phyloP scores from a whole-genome alignment of 352 stramenopile species.

The Globisporangium irregulare region DNA sequence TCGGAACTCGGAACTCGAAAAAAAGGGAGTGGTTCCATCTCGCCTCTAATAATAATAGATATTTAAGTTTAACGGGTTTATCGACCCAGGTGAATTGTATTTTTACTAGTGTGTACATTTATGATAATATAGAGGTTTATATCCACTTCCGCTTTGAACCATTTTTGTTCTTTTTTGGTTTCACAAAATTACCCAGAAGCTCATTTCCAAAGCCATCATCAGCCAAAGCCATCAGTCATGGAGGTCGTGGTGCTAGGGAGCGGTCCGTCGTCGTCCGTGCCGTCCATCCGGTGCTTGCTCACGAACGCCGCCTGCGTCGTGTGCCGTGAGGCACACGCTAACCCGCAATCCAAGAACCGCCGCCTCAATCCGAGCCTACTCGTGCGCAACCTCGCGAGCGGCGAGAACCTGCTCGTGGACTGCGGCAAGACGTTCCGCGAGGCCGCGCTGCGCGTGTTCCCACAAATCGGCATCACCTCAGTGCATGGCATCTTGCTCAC shows the following conservation, averaged over 20 bases:
- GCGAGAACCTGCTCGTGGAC: constrained; percentile 77
- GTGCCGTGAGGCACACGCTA: constrained; percentile 62
- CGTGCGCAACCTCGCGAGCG: constrained; percentile 40
- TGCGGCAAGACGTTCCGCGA: constrained; percentile 90
- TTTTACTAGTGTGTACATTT: not conserved
- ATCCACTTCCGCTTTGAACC: not conserved
- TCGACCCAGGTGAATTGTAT: not conserved
- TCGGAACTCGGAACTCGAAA: not conserved
- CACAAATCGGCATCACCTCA: constrained; percentile 35
- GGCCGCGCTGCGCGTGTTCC: constrained; percentile 63
- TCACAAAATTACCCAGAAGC: not conserved
- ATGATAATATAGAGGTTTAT: not conserved
- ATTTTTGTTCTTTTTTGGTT: not conserved
- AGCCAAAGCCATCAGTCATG: constrained; percentile 20
- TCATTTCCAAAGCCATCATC: not conserved
- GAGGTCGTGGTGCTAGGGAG: constrained; percentile 81
- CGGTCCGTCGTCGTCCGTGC: constrained; percentile 81
- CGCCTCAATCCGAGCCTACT: constrained; percentile 80
- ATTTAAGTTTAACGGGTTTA: not conserved
- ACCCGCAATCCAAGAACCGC: constrained; percentile 72
- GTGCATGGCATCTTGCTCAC: constrained; percentile 81
- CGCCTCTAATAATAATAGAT: not conserved
- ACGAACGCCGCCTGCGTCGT: constrained; percentile 44
- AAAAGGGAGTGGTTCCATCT: not conserved
- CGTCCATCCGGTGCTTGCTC: constrained; percentile 73